Base-by-base conservation (phyloP, 352 stramenopile species). In the Phytophthora pistaciae region DNA sequence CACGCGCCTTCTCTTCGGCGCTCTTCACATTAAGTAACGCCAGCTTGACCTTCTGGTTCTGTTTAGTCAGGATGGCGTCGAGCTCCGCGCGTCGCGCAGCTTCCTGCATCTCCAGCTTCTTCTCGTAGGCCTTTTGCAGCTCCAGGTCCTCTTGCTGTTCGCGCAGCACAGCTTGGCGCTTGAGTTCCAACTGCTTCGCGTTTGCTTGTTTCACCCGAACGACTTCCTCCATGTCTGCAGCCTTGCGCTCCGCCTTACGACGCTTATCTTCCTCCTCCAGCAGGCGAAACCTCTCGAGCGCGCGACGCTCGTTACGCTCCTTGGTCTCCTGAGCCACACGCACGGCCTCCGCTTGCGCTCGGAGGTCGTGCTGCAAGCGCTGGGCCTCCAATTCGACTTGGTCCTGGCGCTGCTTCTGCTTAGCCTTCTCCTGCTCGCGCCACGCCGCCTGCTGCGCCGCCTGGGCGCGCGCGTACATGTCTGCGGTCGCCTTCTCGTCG, bases 11-110 rank as follows among this genome's bases (percentile, higher is more conserved):
- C 66, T 90, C 82, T 29, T 92, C 77, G 16, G 79, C 79, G 56
- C 65, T 90, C 68, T 88, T 89, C 21, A 90, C 82, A 44, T 90
- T 90, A 0, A 88, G 65, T 36, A 90, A 69, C 0, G 82, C 82
- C 54, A 91, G 64, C 60, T 87, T 84, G 40, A 90, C 80, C 54
- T 81, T 89, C 29, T 77, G 76, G 40, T 60, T 85, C 59, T 91
- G 84, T 57, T 89, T 89, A 21, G 68, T 66, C 9, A 86, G 49
- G 31, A 91, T 80, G 14, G 77, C 74, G 3, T 82, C 67, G 3
- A 92, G 75, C 60, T 89, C 82, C 18, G 74, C 70, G 21, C 79
- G 78, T 0, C 82, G 80, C 21, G 74, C 78, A 10, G 70, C 66
- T 33, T 91, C 84, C 36, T 90, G 84, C 50, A 67, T 52, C 42